These are phyloP conservation scores for Fusarium sp. DNA, from an alignment of 2,329 filamentous ascomycete species.

Conservation along the genomic window DNA sequence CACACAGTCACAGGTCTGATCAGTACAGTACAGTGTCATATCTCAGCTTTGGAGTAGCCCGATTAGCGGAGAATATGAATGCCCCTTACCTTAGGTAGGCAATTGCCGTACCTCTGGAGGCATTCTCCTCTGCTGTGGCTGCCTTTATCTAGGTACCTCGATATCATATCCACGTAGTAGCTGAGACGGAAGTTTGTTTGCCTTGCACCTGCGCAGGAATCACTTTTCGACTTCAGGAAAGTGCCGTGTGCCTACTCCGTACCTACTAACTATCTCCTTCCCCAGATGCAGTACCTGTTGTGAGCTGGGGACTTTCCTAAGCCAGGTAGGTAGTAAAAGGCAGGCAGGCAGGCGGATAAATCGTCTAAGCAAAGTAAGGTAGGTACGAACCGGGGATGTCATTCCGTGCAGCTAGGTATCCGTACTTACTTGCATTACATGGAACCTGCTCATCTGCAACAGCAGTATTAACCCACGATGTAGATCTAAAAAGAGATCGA, in stretches of 20 bases:
- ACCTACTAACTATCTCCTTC: neutral
- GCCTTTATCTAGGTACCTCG: neutral
- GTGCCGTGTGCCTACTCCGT: neutral
- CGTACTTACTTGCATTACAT: neutral
- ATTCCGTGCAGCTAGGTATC: slow-evolving; percentile 19
- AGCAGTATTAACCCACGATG: neutral
- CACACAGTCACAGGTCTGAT: slow-evolving; percentile 1
- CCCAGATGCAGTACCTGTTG: neutral
- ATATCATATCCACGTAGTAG: neutral
- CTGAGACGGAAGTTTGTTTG: neutral
- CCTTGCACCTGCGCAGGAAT: neutral
- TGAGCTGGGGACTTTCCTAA: neutral
- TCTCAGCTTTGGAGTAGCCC: neutral
- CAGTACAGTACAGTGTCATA: neutral
- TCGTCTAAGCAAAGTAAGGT: neutral
- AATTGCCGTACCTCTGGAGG: too few species aligned
- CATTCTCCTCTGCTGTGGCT: neutral
- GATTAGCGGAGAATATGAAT: neutral
- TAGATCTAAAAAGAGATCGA: neutral
- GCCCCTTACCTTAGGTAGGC: neutral
- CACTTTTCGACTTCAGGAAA: neutral
- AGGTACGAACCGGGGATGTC: slow-evolving; percentile 18
- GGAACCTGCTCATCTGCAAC: neutral
- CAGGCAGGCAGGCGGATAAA: neutral
- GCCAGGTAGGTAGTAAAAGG: neutral